Evolutionary conservation across 1,284 basidiomycete genomes (phyloP).

Genomic region (Apiotrichum sp.): DNA sequence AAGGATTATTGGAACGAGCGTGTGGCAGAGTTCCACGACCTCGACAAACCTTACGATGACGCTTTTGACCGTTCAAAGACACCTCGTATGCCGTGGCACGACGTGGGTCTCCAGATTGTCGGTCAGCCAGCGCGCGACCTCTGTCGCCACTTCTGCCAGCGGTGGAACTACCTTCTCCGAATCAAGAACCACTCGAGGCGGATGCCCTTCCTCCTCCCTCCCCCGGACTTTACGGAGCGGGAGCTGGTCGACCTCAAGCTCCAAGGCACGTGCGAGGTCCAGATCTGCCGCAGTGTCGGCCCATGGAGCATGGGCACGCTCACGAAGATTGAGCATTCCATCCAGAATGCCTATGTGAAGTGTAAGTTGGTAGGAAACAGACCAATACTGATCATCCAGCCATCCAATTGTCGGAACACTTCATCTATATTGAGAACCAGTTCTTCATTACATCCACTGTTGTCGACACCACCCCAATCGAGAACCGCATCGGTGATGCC

Average conservation of each 20-base stretch:
- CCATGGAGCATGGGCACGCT: slow-evolving; percentile 94
- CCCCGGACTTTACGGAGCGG: slow-evolving; percentile 80
- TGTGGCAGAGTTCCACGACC: slow-evolving; percentile 75
- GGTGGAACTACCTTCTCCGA: slow-evolving; percentile 86
- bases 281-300: slow-evolving; percentile 91
- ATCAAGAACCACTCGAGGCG: slow-evolving; percentile 88
- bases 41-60: slow-evolving; percentile 88
- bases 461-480: slow-evolving; percentile 77
- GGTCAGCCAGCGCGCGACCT: slow-evolving; percentile 95
- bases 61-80: slow-evolving; percentile 85
- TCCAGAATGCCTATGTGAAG: slow-evolving; percentile 90
- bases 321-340: slow-evolving; percentile 80
- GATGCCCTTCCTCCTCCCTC: slow-evolving; percentile 93
- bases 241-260: slow-evolving; percentile 77
- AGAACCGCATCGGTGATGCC: slow-evolving; percentile 93
- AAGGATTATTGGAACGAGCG: slow-evolving; percentile 79
- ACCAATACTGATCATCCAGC: slow-evolving; percentile 51
- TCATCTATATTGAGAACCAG: slow-evolving; percentile 73
- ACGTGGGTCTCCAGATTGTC: slow-evolving; percentile 89
- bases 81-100: slow-evolving; percentile 98
- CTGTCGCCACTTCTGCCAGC: slow-evolving; percentile 89
- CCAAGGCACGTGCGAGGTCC: slow-evolving; percentile 93
- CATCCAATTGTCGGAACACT: slow-evolving; percentile 81
- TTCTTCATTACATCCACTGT: slow-evolving; percentile 96
- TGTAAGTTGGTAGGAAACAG: slow-evolving; percentile 50